phyloP scores from a whole-genome alignment of 2,329 filamentous ascomycete species.

The Aureobasidium sp. region DNA sequence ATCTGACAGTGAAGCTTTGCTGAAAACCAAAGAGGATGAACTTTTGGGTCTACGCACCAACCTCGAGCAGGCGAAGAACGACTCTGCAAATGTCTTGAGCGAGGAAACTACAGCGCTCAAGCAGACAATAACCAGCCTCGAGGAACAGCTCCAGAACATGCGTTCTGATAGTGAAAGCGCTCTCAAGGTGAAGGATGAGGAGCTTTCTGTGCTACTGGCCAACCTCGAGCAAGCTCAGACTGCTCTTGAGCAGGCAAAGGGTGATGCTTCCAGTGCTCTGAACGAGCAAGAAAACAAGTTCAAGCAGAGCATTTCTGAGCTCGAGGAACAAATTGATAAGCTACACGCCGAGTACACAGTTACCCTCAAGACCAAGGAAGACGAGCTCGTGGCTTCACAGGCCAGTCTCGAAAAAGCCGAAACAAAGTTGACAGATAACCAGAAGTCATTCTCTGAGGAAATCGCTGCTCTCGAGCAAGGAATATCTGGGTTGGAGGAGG shows the following conservation, averaged over 20 bases:
- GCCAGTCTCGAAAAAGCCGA: background rate
- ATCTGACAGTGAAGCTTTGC: background rate
- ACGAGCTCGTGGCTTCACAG: slow-evolving; percentile 10
- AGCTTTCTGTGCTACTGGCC: slow-evolving; percentile 11
- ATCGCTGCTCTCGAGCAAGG: background rate
- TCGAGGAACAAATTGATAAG: background rate
- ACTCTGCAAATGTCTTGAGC: background rate
- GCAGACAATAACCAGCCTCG: background rate
- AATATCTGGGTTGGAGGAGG: background rate
- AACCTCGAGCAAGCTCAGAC: background rate
- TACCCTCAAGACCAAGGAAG: background rate
- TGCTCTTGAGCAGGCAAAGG: slow-evolving; percentile 3
- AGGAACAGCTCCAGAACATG: background rate
- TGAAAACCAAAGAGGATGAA: slow-evolving; percentile 10
- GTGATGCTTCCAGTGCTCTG: background rate
- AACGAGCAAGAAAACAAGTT: background rate
- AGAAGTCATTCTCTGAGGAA: background rate
- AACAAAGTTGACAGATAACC: background rate
- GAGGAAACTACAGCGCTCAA: background rate
- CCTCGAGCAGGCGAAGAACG: background rate
- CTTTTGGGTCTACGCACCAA: slow-evolving; percentile 8
- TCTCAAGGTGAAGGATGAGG: slow-evolving; percentile 10
- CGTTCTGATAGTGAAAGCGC: background rate
- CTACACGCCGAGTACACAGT: background rate
- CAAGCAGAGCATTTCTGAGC: background rate